Conservation (phyloP, 495 filamentous ascomycete genomes). For the Astrothelium macrocarpum region DNA sequence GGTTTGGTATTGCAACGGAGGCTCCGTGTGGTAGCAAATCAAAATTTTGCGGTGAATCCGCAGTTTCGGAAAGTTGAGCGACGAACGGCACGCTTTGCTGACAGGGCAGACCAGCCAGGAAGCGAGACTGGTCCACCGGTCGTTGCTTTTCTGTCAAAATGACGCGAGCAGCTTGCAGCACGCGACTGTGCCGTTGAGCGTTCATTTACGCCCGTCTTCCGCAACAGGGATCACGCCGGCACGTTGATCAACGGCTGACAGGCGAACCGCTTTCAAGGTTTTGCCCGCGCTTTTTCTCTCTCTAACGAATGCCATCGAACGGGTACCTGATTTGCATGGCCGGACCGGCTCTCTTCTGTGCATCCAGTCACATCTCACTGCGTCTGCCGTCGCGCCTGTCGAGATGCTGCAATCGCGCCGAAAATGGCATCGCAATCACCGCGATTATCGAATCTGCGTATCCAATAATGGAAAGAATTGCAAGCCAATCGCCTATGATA, state of each 20-base stretch:
- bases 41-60: no score
- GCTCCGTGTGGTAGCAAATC: no score
- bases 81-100: no score
- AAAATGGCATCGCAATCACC: neutral
- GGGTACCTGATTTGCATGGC: neutral
- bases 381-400: neutral
- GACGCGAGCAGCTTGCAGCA: neutral
- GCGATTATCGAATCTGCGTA: slow-evolving; percentile 1
- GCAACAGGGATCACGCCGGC: neutral
- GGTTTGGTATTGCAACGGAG: neutral
- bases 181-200: neutral
- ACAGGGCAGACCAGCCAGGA: neutral
- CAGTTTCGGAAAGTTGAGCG: no score
- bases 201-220: neutral
- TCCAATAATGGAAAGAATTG: neutral
- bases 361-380: neutral
- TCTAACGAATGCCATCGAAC: neutral
- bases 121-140: neutral
- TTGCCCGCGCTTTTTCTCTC: neutral
- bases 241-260: neutral
- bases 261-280: neutral
- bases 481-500: neutral
- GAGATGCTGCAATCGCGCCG: neutral
- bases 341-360: neutral
- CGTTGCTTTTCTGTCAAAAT: neutral